These are phyloP conservation scores for Gloeostereum incarnatum DNA, from an alignment of 768 basidiomycete genomes.

Conservation along the genomic window DNA sequence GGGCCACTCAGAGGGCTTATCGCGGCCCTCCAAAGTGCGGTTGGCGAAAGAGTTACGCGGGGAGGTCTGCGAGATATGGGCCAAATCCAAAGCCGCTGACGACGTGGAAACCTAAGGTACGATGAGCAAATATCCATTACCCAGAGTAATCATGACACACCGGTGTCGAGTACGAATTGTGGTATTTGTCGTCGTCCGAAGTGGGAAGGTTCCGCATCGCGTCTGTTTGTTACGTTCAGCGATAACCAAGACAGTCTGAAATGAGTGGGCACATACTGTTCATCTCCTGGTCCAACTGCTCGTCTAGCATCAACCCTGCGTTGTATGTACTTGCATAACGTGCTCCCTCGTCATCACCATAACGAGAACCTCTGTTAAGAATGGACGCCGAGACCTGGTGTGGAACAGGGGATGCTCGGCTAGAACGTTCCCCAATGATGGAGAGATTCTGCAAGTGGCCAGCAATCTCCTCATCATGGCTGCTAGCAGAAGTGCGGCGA, in stretches of 20 bases:
- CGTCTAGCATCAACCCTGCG: conserved; percentile 85
- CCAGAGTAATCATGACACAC: conserved; percentile 24
- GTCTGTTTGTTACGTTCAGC: conserved; percentile 35
- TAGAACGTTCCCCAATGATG: conserved; percentile 54
- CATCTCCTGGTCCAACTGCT: conserved; percentile 91
- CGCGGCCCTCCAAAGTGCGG: conserved; percentile 47
- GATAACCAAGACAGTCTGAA: conserved; percentile 2
- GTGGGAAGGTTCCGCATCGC: conserved; percentile 84
- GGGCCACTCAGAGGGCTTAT: conserved; percentile 89
- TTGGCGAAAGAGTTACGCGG: conserved; percentile 49
- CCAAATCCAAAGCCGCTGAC: conserved; percentile 89
- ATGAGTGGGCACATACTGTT: conserved; percentile 53
- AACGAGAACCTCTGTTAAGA: conserved; percentile 42
- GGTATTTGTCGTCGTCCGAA: conserved; percentile 84
- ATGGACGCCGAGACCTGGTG: conserved; percentile 43
- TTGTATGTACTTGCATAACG: conserved; percentile 61
- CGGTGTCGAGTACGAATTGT: conserved; percentile 52
- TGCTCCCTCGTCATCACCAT: conserved; percentile 48
- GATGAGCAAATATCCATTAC: conserved; percentile 1
- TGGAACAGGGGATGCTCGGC: conserved; percentile 45
- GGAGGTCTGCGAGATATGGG: conserved; percentile 79
- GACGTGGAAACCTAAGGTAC: conserved; percentile 43
- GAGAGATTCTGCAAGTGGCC: conserved; percentile 67
- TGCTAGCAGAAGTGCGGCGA: conserved; percentile 81
- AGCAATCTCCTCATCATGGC: conserved; percentile 76